Conservation (phyloP, 495 filamentous ascomycete genomes). For the Talaromyces thailandensis region DNA sequence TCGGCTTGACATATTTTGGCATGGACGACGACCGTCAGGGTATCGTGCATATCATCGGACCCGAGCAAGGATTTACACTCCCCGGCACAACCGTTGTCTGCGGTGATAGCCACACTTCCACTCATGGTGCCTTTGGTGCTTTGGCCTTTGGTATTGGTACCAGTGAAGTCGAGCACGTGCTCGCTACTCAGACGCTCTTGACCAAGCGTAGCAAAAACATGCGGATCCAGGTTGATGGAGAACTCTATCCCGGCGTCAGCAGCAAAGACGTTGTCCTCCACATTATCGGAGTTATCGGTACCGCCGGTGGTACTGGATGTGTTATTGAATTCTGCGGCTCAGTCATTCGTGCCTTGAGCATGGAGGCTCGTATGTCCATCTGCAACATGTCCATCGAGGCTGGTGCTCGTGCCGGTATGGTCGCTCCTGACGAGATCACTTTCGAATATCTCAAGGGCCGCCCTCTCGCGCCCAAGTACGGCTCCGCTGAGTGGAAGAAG, state of each 20-base stretch:
- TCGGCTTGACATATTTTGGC: slow-evolving; percentile 94
- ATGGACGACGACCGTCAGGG: slow-evolving; percentile 94
- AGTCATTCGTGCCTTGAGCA: slow-evolving; percentile 79
- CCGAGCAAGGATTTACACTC: slow-evolving; percentile 97
- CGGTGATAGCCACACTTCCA: slow-evolving; percentile 95
- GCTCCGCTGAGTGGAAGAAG: slow-evolving; percentile 81
- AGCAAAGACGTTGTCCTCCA: slow-evolving; percentile 95
- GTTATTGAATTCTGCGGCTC: slow-evolving; percentile 97
- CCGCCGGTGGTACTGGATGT: slow-evolving; percentile 85
- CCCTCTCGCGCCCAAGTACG: slow-evolving; percentile 77
- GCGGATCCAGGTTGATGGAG: slow-evolving; percentile 89
- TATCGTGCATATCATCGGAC: slow-evolving; percentile 98
- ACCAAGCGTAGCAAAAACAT: slow-evolving; percentile 97
- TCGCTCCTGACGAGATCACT: slow-evolving; percentile 88
- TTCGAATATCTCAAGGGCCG: slow-evolving; percentile 90
- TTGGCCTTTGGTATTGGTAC: slow-evolving; percentile 97
- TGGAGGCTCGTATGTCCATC: slow-evolving; percentile 98
- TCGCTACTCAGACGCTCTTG: slow-evolving; percentile 92
- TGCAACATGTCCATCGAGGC: slow-evolving; percentile 99
- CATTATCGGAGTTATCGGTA: slow-evolving; percentile 89
- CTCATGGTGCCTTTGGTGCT: slow-evolving; percentile 92
- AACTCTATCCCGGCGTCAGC: slow-evolving; percentile 84
- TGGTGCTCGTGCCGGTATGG: slow-evolving; percentile 92
- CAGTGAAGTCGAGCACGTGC: slow-evolving; percentile 95
- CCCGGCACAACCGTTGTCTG: slow-evolving; percentile 96